phyloP scores from a whole-genome alignment of 371 early-diverging fungal species.

The Mortierella sp. region DNA sequence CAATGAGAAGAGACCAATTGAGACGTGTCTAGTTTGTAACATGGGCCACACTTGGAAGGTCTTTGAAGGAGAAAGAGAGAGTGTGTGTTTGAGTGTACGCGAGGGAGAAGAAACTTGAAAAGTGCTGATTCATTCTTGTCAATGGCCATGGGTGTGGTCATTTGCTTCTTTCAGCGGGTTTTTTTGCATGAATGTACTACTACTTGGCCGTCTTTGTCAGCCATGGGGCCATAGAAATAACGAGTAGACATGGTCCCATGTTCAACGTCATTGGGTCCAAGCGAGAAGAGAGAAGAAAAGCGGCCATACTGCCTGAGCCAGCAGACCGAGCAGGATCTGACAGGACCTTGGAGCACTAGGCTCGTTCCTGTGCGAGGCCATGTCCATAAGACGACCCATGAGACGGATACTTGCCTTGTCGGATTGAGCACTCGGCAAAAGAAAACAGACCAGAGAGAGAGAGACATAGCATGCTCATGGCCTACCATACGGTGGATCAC shows the following conservation, averaged over 20 bases:
- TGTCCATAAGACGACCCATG: too few relatives aligned
- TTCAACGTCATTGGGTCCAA: background rate
- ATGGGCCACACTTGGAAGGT: too few relatives aligned
- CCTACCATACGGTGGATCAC: background rate
- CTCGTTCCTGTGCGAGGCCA: background rate
- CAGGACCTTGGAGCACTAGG: background rate
- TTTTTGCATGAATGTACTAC: too few relatives aligned
- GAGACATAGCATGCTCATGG: background rate
- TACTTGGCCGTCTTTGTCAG: too few relatives aligned
- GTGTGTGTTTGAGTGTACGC: too few relatives aligned
- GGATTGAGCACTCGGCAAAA: background rate
- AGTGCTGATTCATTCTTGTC: background rate
- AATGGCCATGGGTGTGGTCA: too few relatives aligned
- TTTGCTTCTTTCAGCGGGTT: background rate
- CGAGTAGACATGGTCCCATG: background rate
- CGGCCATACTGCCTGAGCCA: background rate
- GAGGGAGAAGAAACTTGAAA: too few relatives aligned
- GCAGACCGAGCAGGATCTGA: conserved; percentile 9
- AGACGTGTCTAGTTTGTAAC: too few relatives aligned
- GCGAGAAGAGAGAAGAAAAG: background rate
- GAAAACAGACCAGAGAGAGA: background rate
- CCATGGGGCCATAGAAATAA: too few relatives aligned
- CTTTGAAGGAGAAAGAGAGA: too few relatives aligned
- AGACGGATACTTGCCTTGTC: too few relatives aligned
- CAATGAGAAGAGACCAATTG: too few relatives aligned